Conservation (phyloP, 2,329 filamentous ascomycete species). For the Fusarium odoratissimum region DNA sequence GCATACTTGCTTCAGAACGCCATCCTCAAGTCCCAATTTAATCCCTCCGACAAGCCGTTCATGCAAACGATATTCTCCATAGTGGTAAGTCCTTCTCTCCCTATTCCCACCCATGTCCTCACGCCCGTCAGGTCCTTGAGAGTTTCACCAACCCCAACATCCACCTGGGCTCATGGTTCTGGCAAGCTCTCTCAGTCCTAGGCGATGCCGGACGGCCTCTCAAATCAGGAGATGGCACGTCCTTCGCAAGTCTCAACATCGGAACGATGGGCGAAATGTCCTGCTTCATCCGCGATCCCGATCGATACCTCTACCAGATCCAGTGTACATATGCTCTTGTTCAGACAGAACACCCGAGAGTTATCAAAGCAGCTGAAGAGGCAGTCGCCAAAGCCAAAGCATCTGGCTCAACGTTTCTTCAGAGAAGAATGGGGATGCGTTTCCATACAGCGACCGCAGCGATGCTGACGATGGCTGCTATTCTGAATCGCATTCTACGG, state of each 20-base stretch:
- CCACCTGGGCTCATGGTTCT: constrained; percentile 1
- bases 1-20: neutral
- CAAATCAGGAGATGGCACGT: neutral
- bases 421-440: neutral
- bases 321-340: constrained; percentile 2
- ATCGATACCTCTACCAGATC: constrained; percentile 9
- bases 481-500: constrained; percentile 1
- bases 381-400: neutral
- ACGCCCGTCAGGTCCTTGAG: neutral
- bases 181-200: neutral
- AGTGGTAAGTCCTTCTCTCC: neutral
- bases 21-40: neutral
- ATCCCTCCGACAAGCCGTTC: neutral
- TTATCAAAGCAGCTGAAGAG: neutral
- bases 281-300: neutral
- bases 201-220: neutral
- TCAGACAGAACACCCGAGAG: neutral
- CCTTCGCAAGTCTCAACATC: neutral
- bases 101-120: fast-evolving
- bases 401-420: neutral
- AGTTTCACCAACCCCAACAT: constrained; percentile 4
- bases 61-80: constrained; percentile 6
- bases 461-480: neutral
- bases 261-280: neutral
- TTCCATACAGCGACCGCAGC: constrained; percentile 8